Conservation (phyloP, 176 grass and related monocot species). For the Pharus latifolius region DNA sequence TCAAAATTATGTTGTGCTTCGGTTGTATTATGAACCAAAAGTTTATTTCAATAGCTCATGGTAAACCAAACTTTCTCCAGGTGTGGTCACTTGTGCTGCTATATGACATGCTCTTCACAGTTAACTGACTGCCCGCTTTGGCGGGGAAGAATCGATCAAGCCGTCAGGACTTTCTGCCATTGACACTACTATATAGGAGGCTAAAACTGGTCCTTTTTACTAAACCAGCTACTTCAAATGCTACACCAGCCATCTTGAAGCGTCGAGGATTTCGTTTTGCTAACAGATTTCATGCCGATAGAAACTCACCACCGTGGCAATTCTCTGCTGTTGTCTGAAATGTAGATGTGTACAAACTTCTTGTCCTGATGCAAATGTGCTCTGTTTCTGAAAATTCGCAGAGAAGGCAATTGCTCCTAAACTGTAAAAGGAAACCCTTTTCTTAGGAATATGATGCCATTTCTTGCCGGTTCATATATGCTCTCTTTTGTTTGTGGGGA, state of each 20-base stretch:
- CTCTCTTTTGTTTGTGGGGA: constrained; percentile 19
- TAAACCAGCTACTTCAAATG: neutral
- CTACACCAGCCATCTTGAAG: too few relatives aligned
- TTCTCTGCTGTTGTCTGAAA: neutral
- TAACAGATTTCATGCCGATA: neutral
- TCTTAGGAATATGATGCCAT: constrained; percentile 17
- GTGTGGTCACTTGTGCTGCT: constrained; percentile 57
- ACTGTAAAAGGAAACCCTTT: neutral
- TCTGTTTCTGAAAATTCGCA: neutral
- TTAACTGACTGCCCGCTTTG: constrained; percentile 39
- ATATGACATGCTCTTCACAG: constrained; percentile 35
- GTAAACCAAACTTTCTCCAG: constrained; percentile 3
- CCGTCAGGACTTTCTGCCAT: constrained; percentile 43
- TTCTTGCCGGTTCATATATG: constrained; percentile 17
- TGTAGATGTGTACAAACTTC: neutral
- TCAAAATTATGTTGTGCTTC: too few relatives aligned
- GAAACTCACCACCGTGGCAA: too few relatives aligned
- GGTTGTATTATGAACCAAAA: too few relatives aligned
- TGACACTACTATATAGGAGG: neutral
- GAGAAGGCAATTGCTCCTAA: neutral
- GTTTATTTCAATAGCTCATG: too few relatives aligned
- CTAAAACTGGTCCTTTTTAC: neutral
- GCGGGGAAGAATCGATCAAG: constrained; percentile 41
- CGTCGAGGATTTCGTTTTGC: too few relatives aligned
- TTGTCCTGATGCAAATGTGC: neutral